Evolutionary conservation across 2,329 filamentous ascomycete species (phyloP).

Genomic region (Talaromyces sp.): DNA sequence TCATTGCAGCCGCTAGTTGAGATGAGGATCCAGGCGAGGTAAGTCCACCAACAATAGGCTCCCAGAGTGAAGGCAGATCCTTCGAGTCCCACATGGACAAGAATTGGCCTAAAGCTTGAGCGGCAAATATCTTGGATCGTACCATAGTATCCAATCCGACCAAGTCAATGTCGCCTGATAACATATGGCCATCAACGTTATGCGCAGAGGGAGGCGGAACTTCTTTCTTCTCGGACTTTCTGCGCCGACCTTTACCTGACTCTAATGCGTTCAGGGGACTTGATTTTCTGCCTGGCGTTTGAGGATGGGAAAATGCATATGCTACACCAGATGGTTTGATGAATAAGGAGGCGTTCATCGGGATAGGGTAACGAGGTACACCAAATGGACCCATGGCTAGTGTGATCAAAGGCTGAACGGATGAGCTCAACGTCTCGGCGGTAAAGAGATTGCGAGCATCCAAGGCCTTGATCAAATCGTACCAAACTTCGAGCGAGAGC

Average conservation of each 20-base stretch:
- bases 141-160: constrained; percentile 87
- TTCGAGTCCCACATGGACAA: constrained; percentile 72
- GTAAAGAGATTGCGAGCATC: constrained; percentile 58
- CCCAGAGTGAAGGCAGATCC: constrained; percentile 51
- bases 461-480: constrained; percentile 69
- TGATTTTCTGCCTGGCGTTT: constrained; percentile 35
- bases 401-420: constrained; percentile 78
- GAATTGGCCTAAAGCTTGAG: constrained; percentile 79
- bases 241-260: constrained; percentile 71
- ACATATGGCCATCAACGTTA: constrained; percentile 97
- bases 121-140: constrained; percentile 82
- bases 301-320: constrained; percentile 56
- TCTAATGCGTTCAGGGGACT: constrained; percentile 46
- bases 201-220: constrained; percentile 70
- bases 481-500: constrained; percentile 85
- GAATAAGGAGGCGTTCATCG: constrained; percentile 87
- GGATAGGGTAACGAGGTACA: constrained; percentile 82
- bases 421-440: constrained; percentile 68
- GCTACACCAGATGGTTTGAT: constrained; percentile 89
- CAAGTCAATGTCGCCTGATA: constrained; percentile 92
- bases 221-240: constrained; percentile 81
- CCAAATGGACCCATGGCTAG: constrained; percentile 89
- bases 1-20: constrained; percentile 76
- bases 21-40: constrained; percentile 76
- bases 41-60: constrained; percentile 69